phyloP scores from a whole-genome alignment of 2,329 filamentous ascomycete species.

The Penicillium sp. region DNA sequence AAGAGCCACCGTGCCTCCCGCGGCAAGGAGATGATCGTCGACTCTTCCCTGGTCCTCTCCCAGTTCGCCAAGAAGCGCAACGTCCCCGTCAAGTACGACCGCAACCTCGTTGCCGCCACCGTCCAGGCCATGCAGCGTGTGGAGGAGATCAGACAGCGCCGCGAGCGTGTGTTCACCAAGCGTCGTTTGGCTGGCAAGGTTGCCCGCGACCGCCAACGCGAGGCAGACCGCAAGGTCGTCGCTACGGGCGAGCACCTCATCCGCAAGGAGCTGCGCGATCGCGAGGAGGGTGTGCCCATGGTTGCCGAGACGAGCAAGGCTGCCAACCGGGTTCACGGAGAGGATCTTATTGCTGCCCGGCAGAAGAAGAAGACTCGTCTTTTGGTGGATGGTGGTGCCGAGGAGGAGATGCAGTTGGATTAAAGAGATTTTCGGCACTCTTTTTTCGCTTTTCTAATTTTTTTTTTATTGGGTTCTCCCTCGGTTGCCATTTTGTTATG shows the following conservation, averaged over 20 bases:
- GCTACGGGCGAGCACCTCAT: slow-evolving; percentile 90
- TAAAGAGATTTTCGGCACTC: slow-evolving; percentile 27
- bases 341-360: slow-evolving; percentile 30
- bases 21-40: slow-evolving; percentile 88
- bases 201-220: slow-evolving; percentile 71
- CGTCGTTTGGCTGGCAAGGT: slow-evolving; percentile 84
- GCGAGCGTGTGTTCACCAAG: slow-evolving; percentile 93
- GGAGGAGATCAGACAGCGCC: slow-evolving; percentile 75
- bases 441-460: slow-evolving; percentile 11
- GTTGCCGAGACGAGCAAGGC: slow-evolving; percentile 37
- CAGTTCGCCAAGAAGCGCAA: slow-evolving; percentile 92
- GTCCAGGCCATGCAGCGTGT: slow-evolving; percentile 91
- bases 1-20: slow-evolving; percentile 85
- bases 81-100: slow-evolving; percentile 92
- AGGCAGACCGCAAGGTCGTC: slow-evolving; percentile 81
- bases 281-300: slow-evolving; percentile 50
- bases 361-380: slow-evolving; percentile 47
- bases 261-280: slow-evolving; percentile 64
- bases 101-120: slow-evolving; percentile 83
- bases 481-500: slow-evolving; percentile 11
- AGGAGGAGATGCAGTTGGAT: slow-evolving; percentile 51
- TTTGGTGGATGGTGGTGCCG: slow-evolving; percentile 45
- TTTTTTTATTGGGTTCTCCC: slow-evolving; percentile 18
- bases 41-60: slow-evolving; percentile 70
- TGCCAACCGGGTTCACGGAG: slow-evolving; percentile 39